Conservation (phyloP, 2,329 filamentous ascomycete species). For the Xylaria sp. region DNA sequence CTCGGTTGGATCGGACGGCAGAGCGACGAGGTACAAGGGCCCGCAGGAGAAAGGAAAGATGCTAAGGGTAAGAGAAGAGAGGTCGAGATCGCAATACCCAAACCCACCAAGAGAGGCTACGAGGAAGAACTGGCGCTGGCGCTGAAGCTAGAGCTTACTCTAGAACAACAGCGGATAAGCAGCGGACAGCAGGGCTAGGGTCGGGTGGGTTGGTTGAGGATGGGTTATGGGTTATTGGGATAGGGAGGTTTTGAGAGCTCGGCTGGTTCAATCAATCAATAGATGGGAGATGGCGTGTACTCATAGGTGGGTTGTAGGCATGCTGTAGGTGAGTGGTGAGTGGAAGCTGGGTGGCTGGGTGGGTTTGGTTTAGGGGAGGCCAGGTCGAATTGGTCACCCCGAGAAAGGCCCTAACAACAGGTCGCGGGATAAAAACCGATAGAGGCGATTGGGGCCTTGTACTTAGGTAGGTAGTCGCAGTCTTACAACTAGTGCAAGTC, state of each 20-base stretch:
- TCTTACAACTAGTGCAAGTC: too few relatives aligned
- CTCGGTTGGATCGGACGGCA: slow-evolving; percentile 7
- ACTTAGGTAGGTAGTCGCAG: slow-evolving; percentile 4
- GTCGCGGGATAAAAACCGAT: slow-evolving; percentile 18
- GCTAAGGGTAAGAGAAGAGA: background rate
- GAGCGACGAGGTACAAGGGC: slow-evolving; percentile 9
- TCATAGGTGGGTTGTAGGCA: too few relatives aligned
- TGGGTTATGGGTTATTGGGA: slow-evolving; percentile 1
- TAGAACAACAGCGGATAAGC: slow-evolving; percentile 7
- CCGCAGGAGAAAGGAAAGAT: slow-evolving; percentile 13
- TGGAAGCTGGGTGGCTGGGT: too few relatives aligned
- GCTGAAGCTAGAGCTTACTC: slow-evolving; percentile 9
- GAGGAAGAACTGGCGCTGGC: slow-evolving; percentile 4
- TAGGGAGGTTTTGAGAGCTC: background rate
- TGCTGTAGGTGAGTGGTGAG: too few relatives aligned
- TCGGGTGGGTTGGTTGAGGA: too few relatives aligned
- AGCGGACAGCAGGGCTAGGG: slow-evolving; percentile 2
- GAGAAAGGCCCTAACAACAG: slow-evolving; percentile 2
- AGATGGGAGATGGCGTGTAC: background rate
- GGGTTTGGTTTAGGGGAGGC: slow-evolving; percentile 16
- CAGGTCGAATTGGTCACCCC: slow-evolving; percentile 6
- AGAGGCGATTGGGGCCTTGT: slow-evolving; percentile 12
- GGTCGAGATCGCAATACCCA: background rate
- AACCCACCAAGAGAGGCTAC: background rate
- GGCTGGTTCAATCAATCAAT: slow-evolving; percentile 9